These are phyloP conservation scores for Tetrapisispora taiwanensis DNA, from an alignment of 805 yeast species.

Conservation along the genomic window DNA sequence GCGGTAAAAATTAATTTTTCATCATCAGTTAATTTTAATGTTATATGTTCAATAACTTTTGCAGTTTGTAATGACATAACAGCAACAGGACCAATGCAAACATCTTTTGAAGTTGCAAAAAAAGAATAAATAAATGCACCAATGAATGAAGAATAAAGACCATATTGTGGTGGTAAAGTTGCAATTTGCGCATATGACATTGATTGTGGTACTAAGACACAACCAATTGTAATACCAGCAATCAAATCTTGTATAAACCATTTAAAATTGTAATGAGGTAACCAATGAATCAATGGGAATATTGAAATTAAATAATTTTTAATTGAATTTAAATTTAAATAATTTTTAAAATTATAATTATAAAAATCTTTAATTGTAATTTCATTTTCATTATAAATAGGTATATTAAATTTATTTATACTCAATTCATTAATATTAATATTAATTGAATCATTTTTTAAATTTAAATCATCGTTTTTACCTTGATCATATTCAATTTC, in stretches of 20 bases:
- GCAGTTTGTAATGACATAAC: slow-evolving; percentile 86
- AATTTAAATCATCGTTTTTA: background rate
- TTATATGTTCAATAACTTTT: slow-evolving; percentile 60
- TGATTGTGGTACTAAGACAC: slow-evolving; percentile 87
- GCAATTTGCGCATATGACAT: slow-evolving; percentile 93
- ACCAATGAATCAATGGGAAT: slow-evolving; percentile 80
- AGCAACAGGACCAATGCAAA: slow-evolving; percentile 93
- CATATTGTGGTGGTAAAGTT: slow-evolving; percentile 69
- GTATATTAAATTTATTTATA: slow-evolving; percentile 2
- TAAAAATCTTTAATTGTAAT: slow-evolving; percentile 17
- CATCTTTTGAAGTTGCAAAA: slow-evolving; percentile 93
- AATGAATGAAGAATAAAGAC: slow-evolving; percentile 82
- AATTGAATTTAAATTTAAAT: slow-evolving; percentile 29
- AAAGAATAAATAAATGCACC: slow-evolving; percentile 84
- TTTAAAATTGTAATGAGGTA: slow-evolving; percentile 64
- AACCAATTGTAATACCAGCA: slow-evolving; percentile 90
- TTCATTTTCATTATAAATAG: slow-evolving; percentile 15
- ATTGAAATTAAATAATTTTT: slow-evolving; percentile 46
- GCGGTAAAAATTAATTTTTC: slow-evolving; percentile 34
- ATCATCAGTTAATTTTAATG: slow-evolving; percentile 35
- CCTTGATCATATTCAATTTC: slow-evolving; percentile 2
- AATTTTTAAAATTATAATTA: slow-evolving; percentile 11
- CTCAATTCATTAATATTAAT: background rate
- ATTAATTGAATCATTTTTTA: background rate
- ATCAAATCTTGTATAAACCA: slow-evolving; percentile 80